These are phyloP conservation scores for Apostasia shenzhenica DNA, from an alignment of 106 monocot genomes.

Conservation along the genomic window DNA sequence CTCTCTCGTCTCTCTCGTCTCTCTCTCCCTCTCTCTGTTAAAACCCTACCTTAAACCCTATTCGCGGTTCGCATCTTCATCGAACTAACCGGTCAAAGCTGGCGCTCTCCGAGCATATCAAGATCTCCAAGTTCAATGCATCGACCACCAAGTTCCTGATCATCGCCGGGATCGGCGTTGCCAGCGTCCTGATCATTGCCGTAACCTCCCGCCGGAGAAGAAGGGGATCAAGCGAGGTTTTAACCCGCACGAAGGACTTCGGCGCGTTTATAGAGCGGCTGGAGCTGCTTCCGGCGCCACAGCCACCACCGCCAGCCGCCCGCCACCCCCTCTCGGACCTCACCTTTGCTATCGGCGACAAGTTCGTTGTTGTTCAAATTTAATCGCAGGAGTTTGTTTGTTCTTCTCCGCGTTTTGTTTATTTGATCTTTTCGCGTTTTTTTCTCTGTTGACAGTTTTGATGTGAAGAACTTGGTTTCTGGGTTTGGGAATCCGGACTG, in stretches of 20 bases:
- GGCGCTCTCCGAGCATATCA: slow-evolving; percentile 26
- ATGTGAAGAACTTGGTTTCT: slow-evolving; percentile 67
- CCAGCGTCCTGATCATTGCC: slow-evolving; percentile 60
- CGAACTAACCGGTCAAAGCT: slow-evolving; percentile 8
- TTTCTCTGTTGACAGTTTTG: slow-evolving; percentile 46
- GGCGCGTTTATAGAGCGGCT: slow-evolving; percentile 91
- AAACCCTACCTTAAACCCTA: slow-evolving; percentile 32
- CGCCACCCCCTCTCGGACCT: slow-evolving; percentile 64
- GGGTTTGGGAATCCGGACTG: slow-evolving; percentile 95
- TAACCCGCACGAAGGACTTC: slow-evolving; percentile 18
- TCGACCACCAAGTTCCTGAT: slow-evolving; percentile 59
- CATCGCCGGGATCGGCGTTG: slow-evolving; percentile 67
- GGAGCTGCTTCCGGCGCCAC: slow-evolving; percentile 58
- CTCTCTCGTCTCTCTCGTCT: neutral
- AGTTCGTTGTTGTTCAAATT: slow-evolving; percentile 26
- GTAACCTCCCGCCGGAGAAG: slow-evolving; percentile 40
- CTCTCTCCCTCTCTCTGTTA: neutral
- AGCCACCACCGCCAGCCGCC: slow-evolving; percentile 83
- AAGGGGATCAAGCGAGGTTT: slow-evolving; percentile 2
- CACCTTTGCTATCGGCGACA: slow-evolving; percentile 85
- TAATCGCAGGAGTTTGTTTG: neutral
- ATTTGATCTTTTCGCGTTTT: neutral
- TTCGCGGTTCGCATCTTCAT: slow-evolving; percentile 2
- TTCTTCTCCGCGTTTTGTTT: slow-evolving; percentile 7
- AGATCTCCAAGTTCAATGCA: slow-evolving; percentile 13